These are phyloP conservation scores for Mycena chlorophos DNA, from an alignment of 768 basidiomycete genomes.

Conservation along the genomic window DNA sequence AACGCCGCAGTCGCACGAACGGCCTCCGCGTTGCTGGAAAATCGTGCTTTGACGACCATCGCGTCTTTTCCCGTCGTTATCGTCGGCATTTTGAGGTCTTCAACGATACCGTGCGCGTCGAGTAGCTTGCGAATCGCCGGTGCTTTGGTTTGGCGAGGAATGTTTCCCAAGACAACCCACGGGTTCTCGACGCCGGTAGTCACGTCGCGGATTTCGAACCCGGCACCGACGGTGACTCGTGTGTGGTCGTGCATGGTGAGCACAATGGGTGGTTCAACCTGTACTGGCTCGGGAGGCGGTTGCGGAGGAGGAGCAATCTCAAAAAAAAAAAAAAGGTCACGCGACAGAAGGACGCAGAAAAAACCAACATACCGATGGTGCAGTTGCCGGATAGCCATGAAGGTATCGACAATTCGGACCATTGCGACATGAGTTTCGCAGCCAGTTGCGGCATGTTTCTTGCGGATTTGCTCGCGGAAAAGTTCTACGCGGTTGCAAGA, in stretches of 20 bases:
- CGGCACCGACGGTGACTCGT: constrained; percentile 55
- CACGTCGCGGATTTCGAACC: constrained; percentile 59
- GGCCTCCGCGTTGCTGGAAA: constrained; percentile 49
- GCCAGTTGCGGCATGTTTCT: neutral
- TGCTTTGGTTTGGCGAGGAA: constrained; percentile 40
- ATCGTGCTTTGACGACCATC: constrained; percentile 46
- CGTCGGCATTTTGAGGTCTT: constrained; percentile 35
- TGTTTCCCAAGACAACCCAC: constrained; percentile 54
- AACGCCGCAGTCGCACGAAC: constrained; percentile 52
- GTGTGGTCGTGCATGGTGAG: constrained; percentile 54
- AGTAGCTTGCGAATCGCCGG: constrained; percentile 41
- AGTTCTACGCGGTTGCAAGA: neutral
- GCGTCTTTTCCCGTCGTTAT: constrained; percentile 15
- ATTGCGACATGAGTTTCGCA: neutral
- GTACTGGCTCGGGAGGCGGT: constrained; percentile 5
- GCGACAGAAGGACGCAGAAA: constrained; percentile 24
- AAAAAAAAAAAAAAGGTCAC: neutral
- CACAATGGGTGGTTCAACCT: constrained; percentile 8
- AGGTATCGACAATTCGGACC: neutral
- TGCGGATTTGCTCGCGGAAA: neutral
- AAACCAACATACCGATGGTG: constrained; percentile 29
- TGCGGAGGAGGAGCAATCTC: neutral
- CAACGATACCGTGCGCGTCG: constrained; percentile 47
- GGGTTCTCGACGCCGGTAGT: constrained; percentile 70
- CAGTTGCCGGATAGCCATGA: neutral